Base-by-base conservation (phyloP, 1,139 yeast genomes). In the Pichia sp. region DNA sequence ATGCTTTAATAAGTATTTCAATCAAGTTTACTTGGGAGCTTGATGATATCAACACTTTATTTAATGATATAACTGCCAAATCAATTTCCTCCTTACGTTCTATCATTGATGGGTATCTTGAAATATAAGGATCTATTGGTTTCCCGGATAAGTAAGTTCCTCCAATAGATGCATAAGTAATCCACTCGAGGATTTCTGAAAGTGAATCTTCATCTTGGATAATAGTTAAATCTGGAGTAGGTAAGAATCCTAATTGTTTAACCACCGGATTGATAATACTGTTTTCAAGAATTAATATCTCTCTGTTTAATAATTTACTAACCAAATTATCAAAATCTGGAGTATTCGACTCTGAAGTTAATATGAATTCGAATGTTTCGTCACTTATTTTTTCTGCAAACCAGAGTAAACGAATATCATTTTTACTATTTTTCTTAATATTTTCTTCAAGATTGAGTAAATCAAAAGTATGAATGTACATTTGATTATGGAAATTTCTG, bases 391-490 rank as follows among this genome's bases (percentile, higher is more conserved):
- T 63, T 8, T 62, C 56, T 4, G 59, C 51, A 24, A 64, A 66
- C 72, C 73, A 68, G n/a, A 58, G 18, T 23, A 69, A 47, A 30
- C 72, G 55, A 6, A 59, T 54, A 39, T 52, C 56, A 31, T 56
- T 53, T 28, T 55, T 53, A 19, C 54, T 50, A 7, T 55, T 55
- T 14, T 33, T 18, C 5, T 35, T 35, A 25, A 49, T 14, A 16
- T 29, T 41, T 27, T 49, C 29, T 35, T 46, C 34, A 35, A 51
- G 38, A 0, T 37, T 23, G 10, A 23, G 6, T 32, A 59, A 31
- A 37, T 55, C 50, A 25, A 57, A 48, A 16, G 40, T 35, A 8
- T 51, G 41, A 25, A 50, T 51, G 41, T 43, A 56, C 51, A 54
- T 42, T 33, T 52, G 51, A 13, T 38, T 38, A 21, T 39, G 45